Conservation (phyloP, 2,329 filamentous ascomycete genomes). For the Fusarium coicis region DNA sequence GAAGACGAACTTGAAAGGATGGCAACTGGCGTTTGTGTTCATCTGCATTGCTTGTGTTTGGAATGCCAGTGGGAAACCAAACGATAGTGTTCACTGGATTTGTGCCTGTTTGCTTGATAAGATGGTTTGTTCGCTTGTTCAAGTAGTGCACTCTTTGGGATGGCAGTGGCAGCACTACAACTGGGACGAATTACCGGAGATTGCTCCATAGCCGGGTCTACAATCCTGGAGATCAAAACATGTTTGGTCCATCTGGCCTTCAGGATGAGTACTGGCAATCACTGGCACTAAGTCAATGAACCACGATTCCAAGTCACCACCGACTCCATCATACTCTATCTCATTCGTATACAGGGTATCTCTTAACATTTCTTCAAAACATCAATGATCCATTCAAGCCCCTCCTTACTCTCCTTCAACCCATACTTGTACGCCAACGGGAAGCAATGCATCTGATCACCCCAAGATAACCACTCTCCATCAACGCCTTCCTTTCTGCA, state of each 20-base stretch:
- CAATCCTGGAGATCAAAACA: too few species aligned
- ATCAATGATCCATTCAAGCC: conserved; percentile 33
- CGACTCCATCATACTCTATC: background rate
- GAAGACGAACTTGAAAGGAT: too few species aligned
- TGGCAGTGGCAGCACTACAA: background rate
- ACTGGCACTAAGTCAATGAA: too few species aligned
- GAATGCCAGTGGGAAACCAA: background rate
- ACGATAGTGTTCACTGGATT: background rate
- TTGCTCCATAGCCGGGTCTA: too few species aligned
- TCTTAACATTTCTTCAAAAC: conserved; percentile 14
- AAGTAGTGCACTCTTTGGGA: too few species aligned
- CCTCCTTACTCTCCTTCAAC: conserved; percentile 55
- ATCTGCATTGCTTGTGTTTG: fast-evolving
- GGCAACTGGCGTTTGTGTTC: fast-evolving
- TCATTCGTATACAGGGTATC: background rate
- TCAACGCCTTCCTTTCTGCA: conserved; percentile 55
- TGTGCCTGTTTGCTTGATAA: fast-evolving
- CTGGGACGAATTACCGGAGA: too few species aligned
- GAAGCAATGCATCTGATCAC: conserved; percentile 70
- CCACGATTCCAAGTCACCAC: background rate
- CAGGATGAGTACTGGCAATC: too few species aligned
- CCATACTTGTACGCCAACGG: conserved; percentile 61
- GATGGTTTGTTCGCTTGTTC: background rate
- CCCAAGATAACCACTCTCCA: conserved; percentile 68
- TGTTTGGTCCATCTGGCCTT: fast-evolving